These are phyloP conservation scores for Pelargonium cotyledonis DNA, from an alignment of 441 rosid species.

Conservation along the genomic window DNA sequence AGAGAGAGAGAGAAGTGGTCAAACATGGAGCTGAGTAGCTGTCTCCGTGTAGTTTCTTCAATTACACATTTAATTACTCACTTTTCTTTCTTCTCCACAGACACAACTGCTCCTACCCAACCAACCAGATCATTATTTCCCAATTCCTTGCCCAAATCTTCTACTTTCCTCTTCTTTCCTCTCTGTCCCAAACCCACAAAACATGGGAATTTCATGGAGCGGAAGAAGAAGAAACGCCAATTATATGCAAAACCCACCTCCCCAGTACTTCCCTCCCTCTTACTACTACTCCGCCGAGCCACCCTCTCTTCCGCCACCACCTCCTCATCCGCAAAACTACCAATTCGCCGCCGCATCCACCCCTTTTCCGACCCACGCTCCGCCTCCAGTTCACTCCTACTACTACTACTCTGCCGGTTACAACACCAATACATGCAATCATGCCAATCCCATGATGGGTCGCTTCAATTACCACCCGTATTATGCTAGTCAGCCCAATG, in stretches of 20 bases:
- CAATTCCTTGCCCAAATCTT: neutral
- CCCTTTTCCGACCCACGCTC: slow-evolving; percentile 24
- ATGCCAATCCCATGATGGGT: slow-evolving; percentile 36
- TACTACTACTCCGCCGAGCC: neutral
- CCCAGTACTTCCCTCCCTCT: neutral
- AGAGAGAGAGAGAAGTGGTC: too few relatives aligned
- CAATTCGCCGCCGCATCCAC: neutral
- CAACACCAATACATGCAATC: slow-evolving; percentile 17
- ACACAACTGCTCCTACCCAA: neutral
- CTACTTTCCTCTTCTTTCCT: neutral
- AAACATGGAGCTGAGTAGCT: too few relatives aligned
- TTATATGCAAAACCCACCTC: neutral
- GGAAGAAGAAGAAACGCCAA: neutral
- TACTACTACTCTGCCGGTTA: slow-evolving; percentile 32
- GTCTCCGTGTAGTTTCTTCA: too few relatives aligned
- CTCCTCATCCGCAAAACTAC: neutral
- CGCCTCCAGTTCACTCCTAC: slow-evolving; percentile 34
- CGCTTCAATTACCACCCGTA: slow-evolving; percentile 44
- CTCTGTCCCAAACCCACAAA: neutral
- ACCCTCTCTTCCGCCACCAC: neutral
- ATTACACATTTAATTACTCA: neutral
- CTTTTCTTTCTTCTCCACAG: neutral
- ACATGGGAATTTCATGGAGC: neutral
- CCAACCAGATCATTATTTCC: neutral
- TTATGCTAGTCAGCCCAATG: slow-evolving; percentile 41